Evolutionary conservation across 768 basidiomycete genomes (phyloP), one percentile per base, ranked within the genome.

Genomic region (Rhodotorula kratochvilovae): DNA sequence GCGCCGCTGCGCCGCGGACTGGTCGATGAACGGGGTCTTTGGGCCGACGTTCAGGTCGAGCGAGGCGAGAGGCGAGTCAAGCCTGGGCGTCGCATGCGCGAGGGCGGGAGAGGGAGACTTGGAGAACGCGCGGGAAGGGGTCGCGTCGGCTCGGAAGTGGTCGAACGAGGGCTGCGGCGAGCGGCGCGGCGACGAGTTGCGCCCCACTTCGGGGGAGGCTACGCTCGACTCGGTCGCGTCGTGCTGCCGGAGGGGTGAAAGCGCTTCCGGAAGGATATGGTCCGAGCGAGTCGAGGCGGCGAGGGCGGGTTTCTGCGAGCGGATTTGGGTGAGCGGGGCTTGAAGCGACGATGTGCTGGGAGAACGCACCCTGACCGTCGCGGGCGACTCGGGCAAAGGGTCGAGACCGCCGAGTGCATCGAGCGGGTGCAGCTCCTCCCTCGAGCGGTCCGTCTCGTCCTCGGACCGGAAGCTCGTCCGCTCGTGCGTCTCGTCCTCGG

Each of bases 1-100:
- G 51, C 89, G 87, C 70, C 89, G 87, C 25, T 75, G 72, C 3
- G 68, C 65, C 23, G 74, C 77, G 11, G 70, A 63, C 36, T 70
- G 72, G 35, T 50, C 39, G 10, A 48, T 63, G 17, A 45, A 27
- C 4, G 75, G 71, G 0, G 69, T 67, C 3, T 67, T 45, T 0
- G 62, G 74, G 12, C 33, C 46, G 25, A 48, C 21, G 31, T 65
- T 50, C 53, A 56, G 55, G 39, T 59, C 45, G 39, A 56, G 42
- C 19, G 60, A 62, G 10, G 42, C 29, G 45, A 68, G 58, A 8
- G 62, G 64, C 5, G 71, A 70, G 63, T 73, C 66, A 67, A 73
- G 55, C 13, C 54, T 25, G 17, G 70, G 64, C 6, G 57, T 61
- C 2, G 13, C 27, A 19, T 29, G 43, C 16, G 42, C 35, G 17